Evolutionary conservation across 192 early-diverging fungal genomes (phyloP).

Genomic region (Jimgerdemannia flammicorona): DNA sequence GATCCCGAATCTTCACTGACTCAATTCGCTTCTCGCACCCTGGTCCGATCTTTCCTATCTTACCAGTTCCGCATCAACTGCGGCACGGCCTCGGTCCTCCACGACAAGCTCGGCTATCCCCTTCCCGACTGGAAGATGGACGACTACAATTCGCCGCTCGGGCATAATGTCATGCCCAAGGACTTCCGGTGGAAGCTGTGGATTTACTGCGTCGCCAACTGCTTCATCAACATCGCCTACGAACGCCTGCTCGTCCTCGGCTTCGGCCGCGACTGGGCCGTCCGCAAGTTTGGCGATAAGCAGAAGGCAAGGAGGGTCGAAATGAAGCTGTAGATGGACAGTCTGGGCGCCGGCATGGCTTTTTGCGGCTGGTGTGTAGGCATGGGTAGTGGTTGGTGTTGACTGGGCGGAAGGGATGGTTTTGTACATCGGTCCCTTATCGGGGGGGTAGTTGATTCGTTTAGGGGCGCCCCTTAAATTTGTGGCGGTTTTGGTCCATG

Average conservation of each 20-base stretch:
- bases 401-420: no score
- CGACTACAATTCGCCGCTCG: constrained; percentile 57
- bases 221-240: constrained; percentile 35
- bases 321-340: constrained; percentile 25
- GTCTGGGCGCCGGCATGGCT: background rate
- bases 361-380: no score
- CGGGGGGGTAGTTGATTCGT: no score
- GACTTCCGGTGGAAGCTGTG: constrained; percentile 61
- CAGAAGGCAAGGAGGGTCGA: constrained; percentile 17
- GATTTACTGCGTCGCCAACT: constrained; percentile 40
- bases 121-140: constrained; percentile 38
- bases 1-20: no score
- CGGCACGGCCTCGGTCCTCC: constrained; percentile 43
- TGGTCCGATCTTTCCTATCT: constrained; percentile 9
- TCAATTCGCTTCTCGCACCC: no score
- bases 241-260: constrained; percentile 53
- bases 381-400: no score
- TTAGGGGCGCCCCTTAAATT: no score
- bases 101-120: constrained; percentile 28
- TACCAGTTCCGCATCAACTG: constrained; percentile 70
- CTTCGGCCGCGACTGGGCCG: constrained; percentile 38
- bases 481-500: no score
- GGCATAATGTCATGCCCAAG: constrained; percentile 71
- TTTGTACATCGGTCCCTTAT: no score
- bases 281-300: constrained; percentile 16